Evolutionary conservation across 2,329 filamentous ascomycete species (phyloP).

Genomic region (Stagonosporopsis vannaccii): DNA sequence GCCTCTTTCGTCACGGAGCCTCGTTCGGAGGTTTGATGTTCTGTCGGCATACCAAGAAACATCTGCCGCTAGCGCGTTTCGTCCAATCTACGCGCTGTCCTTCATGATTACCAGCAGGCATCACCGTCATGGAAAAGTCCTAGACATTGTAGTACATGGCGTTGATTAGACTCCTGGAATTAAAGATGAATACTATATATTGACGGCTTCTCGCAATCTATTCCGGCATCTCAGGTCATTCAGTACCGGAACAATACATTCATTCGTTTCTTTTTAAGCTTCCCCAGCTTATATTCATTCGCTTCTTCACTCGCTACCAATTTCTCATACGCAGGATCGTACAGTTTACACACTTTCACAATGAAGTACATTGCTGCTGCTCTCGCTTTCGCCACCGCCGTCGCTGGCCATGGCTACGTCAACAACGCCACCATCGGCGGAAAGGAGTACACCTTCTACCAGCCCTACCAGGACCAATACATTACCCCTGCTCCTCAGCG

Average conservation of each 20-base stretch:
- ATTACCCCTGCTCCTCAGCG: slow-evolving; percentile 52
- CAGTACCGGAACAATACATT: slow-evolving; percentile 28
- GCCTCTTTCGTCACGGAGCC: slow-evolving; percentile 7
- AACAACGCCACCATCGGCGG: slow-evolving; percentile 45
- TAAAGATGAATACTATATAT: slow-evolving; percentile 32
- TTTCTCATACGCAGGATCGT: slow-evolving; percentile 17
- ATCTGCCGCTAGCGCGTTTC: slow-evolving; percentile 35
- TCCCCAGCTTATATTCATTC: slow-evolving; percentile 22
- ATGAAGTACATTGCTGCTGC: slow-evolving; percentile 45
- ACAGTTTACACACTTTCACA: slow-evolving; percentile 19
- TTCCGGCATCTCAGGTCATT: slow-evolving; percentile 25
- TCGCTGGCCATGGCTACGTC: slow-evolving; percentile 47
- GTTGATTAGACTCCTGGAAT: slow-evolving; percentile 25
- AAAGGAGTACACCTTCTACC: slow-evolving; percentile 44
- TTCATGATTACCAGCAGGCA: slow-evolving; percentile 36
- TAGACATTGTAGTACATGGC: slow-evolving; percentile 23
- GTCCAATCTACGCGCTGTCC: slow-evolving; percentile 40
- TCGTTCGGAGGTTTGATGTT: neutral
- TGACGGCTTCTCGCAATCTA: slow-evolving; percentile 26
- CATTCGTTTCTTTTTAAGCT: slow-evolving; percentile 25
- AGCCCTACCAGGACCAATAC: slow-evolving; percentile 47
- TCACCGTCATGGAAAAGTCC: slow-evolving; percentile 29
- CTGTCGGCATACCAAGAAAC: slow-evolving; percentile 6
- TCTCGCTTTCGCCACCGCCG: slow-evolving; percentile 38
- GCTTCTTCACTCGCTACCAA: slow-evolving; percentile 16